These are phyloP conservation scores for Xylaria bambusicola DNA, from an alignment of 495 filamentous ascomycete genomes.

Conservation along the genomic window DNA sequence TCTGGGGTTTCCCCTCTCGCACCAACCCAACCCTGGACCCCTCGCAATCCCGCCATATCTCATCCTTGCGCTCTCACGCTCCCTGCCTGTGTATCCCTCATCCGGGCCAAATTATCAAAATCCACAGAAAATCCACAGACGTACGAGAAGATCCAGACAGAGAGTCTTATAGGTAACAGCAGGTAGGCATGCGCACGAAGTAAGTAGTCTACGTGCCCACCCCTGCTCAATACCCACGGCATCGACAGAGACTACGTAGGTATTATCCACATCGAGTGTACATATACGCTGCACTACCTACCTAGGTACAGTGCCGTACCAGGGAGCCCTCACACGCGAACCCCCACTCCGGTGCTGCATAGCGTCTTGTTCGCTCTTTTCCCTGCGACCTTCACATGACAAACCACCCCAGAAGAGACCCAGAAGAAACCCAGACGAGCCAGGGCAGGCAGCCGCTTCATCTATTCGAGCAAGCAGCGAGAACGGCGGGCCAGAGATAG, in stretches of 20 bases:
- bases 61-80: neutral
- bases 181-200: slow-evolving; percentile 7
- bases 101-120: too few species aligned
- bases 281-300: too few species aligned
- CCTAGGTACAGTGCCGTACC: slow-evolving; percentile 7
- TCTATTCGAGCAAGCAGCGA: neutral
- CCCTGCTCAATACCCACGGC: slow-evolving; percentile 7
- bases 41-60: neutral
- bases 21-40: neutral
- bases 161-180: neutral
- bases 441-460: neutral
- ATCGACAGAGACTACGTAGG: neutral
- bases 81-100: neutral
- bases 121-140: neutral
- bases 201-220: slow-evolving; percentile 13
- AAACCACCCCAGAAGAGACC: too few species aligned
- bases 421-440: too few species aligned
- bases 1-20: neutral
- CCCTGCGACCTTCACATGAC: slow-evolving; percentile 13
- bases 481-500: neutral
- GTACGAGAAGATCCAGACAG: too few species aligned
- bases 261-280: slow-evolving; percentile 8
- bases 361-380: neutral
- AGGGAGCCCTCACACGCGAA: slow-evolving; percentile 5
- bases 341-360: slow-evolving; percentile 4